Conservation (phyloP, 768 basidiomycete species). For the Fomitopsis pulvina region DNA sequence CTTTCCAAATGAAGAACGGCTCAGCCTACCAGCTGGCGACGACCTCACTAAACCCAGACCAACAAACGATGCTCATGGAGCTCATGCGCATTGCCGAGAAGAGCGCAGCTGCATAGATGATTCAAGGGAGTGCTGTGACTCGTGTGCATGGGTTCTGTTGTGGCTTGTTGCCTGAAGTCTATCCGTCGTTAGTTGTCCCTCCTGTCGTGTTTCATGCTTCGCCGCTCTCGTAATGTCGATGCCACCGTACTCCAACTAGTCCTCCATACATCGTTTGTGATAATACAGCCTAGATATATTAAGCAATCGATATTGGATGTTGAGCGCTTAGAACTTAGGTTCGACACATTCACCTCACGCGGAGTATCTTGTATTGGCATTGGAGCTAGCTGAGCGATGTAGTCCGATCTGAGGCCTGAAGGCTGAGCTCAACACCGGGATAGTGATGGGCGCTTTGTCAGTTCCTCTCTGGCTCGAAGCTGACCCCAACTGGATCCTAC, state of each 20-base stretch:
- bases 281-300: neutral
- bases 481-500: too few species aligned
- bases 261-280: neutral
- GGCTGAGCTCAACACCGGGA: too few species aligned
- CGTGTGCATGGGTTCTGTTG: neutral
- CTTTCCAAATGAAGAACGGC: constrained; percentile 69
- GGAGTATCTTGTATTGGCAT: too few species aligned
- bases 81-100: constrained; percentile 68
- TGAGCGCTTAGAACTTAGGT: neutral
- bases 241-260: neutral
- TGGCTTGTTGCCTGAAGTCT: neutral
- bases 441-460: too few species aligned
- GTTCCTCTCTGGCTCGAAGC: too few species aligned
- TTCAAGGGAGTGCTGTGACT: neutral
- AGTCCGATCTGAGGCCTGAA: too few species aligned
- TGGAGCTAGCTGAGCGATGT: too few species aligned
- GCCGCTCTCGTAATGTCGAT: neutral
- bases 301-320: neutral
- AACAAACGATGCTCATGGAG: constrained; percentile 80
- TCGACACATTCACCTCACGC: neutral
- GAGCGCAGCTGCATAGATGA: constrained; percentile 2
- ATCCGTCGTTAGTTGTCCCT: neutral
- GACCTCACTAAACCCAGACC: constrained; percentile 63
- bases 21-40: constrained; percentile 67
- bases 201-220: neutral